A percentile compares a stretch with the other conserved stretches of the same genome.
Conservation (phyloP, 257 asterid species). For the Orobanche coerulescens region DNA sequence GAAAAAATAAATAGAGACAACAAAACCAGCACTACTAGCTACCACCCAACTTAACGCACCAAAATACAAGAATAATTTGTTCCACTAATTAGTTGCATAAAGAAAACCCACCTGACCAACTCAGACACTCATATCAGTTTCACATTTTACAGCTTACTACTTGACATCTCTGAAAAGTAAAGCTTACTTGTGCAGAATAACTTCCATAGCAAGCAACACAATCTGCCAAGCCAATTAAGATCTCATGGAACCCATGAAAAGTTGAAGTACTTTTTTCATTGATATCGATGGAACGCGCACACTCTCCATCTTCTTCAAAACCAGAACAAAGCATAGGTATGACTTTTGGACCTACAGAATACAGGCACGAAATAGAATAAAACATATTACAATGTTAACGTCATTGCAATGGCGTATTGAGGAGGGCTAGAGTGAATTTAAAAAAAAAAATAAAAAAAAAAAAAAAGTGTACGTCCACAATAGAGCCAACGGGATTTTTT, state of each 20-base stretch:
- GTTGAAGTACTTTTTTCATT: constrained; percentile 27
- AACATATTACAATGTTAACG: constrained; percentile 6
- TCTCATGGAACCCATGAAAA: constrained; percentile 38
- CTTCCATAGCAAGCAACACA: constrained; percentile 63
- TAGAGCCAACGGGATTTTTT: no score
- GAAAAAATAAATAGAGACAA: constrained; percentile 5
- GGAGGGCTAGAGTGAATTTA: no score
- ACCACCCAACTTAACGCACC: neutral
- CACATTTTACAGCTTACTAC: neutral
- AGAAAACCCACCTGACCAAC: neutral
- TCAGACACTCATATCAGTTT: constrained; percentile 4
- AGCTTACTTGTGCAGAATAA: constrained; percentile 52
- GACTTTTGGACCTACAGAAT: constrained; percentile 65
- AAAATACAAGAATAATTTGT: neutral
- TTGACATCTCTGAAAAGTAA: constrained; percentile 7
- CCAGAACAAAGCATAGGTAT: constrained; percentile 47
- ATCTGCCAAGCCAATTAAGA: constrained; percentile 62
- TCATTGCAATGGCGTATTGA: no score
- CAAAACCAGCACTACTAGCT: neutral
- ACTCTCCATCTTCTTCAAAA: constrained; percentile 41
- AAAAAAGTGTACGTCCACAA: no score
- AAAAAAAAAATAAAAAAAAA: no score
- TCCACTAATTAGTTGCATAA: neutral
- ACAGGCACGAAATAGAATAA: constrained; percentile 24
- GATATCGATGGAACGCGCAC: constrained; percentile 23